These are phyloP conservation scores for Knoxdaviesia proteae DNA, from an alignment of 2,329 filamentous ascomycete species.

Conservation along the genomic window DNA sequence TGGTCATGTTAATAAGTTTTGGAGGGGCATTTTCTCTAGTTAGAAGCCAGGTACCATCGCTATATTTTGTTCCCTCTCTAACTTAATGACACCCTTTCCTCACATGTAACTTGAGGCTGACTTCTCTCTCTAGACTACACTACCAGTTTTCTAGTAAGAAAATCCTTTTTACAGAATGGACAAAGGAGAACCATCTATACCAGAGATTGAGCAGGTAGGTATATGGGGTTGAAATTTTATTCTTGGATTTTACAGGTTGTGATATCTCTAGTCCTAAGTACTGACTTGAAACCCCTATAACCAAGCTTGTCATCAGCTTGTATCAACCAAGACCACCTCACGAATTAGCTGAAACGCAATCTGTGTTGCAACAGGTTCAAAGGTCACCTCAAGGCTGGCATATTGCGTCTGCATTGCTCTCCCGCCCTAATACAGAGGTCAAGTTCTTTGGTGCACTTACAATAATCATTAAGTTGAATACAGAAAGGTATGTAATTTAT, in stretches of 20 bases:
- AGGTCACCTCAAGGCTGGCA: conserved; percentile 67
- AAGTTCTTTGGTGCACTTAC: conserved; percentile 88
- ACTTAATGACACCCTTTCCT: too few relatives aligned
- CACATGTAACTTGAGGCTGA: neutral
- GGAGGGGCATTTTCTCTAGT: too few relatives aligned
- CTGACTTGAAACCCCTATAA: neutral
- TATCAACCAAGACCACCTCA: conserved; percentile 30
- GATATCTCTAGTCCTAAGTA: neutral
- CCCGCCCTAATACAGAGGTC: conserved; percentile 48
- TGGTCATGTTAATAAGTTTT: too few relatives aligned
- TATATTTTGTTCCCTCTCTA: too few relatives aligned
- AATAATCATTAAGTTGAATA: conserved; percentile 84
- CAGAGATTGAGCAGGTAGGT: conserved; percentile 4
- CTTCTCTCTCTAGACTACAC: too few relatives aligned
- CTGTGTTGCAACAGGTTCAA: conserved; percentile 59
- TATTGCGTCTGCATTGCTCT: conserved; percentile 56
- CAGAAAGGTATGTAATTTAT: conserved; percentile 43
- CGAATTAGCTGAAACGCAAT: conserved; percentile 35
- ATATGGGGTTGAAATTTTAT: neutral
- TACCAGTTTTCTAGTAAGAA: too few relatives aligned
- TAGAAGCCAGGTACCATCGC: too few relatives aligned
- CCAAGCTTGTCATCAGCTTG: conserved; percentile 26
- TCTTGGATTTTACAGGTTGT: neutral
- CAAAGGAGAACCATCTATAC: conserved; percentile 1
- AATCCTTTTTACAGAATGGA: conserved; percentile 1